Evolutionary conservation across 1,139 yeast genomes (phyloP).

Genomic region (Suhomyces taliae): DNA sequence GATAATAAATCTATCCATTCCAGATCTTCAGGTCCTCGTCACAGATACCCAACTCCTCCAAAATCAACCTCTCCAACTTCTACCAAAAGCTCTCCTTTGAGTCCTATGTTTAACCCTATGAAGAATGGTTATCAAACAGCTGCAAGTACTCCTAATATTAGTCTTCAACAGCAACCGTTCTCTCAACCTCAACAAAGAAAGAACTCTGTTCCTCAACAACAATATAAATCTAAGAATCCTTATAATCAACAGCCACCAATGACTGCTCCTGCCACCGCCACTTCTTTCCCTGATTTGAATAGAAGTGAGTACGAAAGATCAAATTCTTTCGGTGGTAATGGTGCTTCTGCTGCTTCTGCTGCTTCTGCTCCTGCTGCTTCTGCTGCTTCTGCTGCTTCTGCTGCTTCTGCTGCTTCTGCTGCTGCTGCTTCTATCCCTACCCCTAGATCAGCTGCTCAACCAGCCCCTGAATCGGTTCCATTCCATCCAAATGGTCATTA

Average conservation of each 20-base stretch:
- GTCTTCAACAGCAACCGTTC: constrained; percentile 7
- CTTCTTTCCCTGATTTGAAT: constrained; percentile 2
- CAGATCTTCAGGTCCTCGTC: constrained; percentile 2
- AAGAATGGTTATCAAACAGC: constrained; percentile 8
- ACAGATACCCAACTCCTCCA: constrained; percentile 11
- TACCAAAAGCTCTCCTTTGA: constrained; percentile 10
- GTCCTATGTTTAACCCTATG: constrained; percentile 7
- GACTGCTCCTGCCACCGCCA: constrained; percentile 5
- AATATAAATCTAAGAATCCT: constrained; percentile 1
- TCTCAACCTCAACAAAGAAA: background rate
- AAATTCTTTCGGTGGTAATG: no score
- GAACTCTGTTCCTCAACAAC: constrained; percentile 8
- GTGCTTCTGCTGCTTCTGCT: no score
- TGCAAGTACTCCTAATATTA: constrained; percentile 9
- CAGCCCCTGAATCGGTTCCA: background rate
- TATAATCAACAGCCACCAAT: constrained; percentile 4
- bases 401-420: no score
- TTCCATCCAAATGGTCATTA: background rate
- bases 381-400: no score
- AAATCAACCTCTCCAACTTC: constrained; percentile 14
- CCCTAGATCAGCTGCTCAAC: background rate
- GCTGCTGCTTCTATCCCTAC: background rate
- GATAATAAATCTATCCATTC: constrained; percentile 14
- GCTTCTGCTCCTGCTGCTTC: background rate
- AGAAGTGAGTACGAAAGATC: background rate